These are phyloP conservation scores for Talaromyces pinophilus DNA, from an alignment of 2,329 filamentous ascomycete genomes.

Conservation along the genomic window DNA sequence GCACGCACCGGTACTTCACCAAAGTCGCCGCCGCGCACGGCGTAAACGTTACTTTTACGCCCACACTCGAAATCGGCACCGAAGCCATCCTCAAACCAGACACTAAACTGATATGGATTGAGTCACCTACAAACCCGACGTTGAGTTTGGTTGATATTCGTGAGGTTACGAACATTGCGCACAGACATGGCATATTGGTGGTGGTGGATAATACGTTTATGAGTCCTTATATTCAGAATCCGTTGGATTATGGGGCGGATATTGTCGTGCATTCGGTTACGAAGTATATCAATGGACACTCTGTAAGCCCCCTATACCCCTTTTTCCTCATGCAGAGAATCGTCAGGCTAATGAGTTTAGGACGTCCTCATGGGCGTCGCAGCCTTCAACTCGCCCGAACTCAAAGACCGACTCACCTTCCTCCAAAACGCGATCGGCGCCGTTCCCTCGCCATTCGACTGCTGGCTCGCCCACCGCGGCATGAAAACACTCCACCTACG, in stretches of 20 bases:
- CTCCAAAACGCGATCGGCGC: constrained; percentile 97
- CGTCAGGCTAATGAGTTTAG: constrained; percentile 33
- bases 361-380: constrained; percentile 98
- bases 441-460: constrained; percentile 92
- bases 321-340: background rate
- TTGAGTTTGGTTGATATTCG: constrained; percentile 90
- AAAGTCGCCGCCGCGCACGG: constrained; percentile 94
- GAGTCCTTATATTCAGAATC: constrained; percentile 94
- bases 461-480: constrained; percentile 95
- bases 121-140: constrained; percentile 92
- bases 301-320: constrained; percentile 38
- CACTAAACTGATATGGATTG: constrained; percentile 97
- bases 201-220: constrained; percentile 99
- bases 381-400: constrained; percentile 83
- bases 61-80: constrained; percentile 86
- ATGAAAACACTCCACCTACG: constrained; percentile 95
- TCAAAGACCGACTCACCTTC: constrained; percentile 78
- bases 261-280: constrained; percentile 97
- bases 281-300: constrained; percentile 98
- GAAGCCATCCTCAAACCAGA: constrained; percentile 78
- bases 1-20: constrained; percentile 98
- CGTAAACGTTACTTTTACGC: constrained; percentile 91
- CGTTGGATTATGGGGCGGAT: constrained; percentile 90
- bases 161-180: constrained; percentile 77
- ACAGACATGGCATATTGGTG: constrained; percentile 84